Percentiles rank a stretch among this genome's conserved stretches.
These are phyloP conservation scores for Labyrinthula sp. DNA, from an alignment of 352 stramenopile species.

Conservation along the genomic window DNA sequence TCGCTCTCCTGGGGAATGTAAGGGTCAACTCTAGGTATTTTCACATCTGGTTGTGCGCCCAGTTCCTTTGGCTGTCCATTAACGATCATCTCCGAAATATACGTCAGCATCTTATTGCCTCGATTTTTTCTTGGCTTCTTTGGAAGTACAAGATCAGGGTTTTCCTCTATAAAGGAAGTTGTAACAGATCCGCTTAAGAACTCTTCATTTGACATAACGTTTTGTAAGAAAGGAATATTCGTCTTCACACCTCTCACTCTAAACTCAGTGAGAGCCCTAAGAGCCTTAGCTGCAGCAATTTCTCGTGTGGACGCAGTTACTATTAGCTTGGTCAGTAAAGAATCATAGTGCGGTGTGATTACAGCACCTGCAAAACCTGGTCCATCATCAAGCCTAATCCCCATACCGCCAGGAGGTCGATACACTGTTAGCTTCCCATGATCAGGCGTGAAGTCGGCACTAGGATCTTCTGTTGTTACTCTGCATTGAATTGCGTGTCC, in stretches of 20 bases:
- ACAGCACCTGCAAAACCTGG: slow-evolving; percentile 78
- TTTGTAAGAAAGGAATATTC: slow-evolving; percentile 76
- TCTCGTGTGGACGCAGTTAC: slow-evolving; percentile 16
- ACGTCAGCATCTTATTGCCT: slow-evolving; percentile 81
- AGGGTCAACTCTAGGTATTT: slow-evolving; percentile 51
- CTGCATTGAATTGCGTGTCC: slow-evolving; percentile 87
- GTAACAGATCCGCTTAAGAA: slow-evolving; percentile 66
- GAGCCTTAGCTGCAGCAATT: no score
- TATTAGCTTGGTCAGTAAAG: slow-evolving; percentile 83
- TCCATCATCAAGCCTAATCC: slow-evolving; percentile 80
- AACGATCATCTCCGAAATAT: slow-evolving; percentile 86
- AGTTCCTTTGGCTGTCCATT: slow-evolving; percentile 79
- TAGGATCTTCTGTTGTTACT: slow-evolving; percentile 81
- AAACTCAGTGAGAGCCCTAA: slow-evolving; percentile 63
- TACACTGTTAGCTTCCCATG: slow-evolving; percentile 88
- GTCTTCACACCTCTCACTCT: slow-evolving; percentile 67
- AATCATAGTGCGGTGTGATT: slow-evolving; percentile 92
- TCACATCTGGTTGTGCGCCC: no score
- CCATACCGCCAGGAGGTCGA: slow-evolving; percentile 70
- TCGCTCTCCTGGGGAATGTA: slow-evolving; percentile 65
- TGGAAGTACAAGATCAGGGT: no score
- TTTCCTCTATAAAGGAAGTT: slow-evolving; percentile 76
- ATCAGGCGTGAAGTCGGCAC: slow-evolving; percentile 78
- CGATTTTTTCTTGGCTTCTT: slow-evolving; percentile 62
- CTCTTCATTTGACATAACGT: slow-evolving; percentile 53